These are phyloP conservation scores for Metahyphopichia silvanorum DNA, from an alignment of 805 yeast species.

Conservation along the genomic window DNA sequence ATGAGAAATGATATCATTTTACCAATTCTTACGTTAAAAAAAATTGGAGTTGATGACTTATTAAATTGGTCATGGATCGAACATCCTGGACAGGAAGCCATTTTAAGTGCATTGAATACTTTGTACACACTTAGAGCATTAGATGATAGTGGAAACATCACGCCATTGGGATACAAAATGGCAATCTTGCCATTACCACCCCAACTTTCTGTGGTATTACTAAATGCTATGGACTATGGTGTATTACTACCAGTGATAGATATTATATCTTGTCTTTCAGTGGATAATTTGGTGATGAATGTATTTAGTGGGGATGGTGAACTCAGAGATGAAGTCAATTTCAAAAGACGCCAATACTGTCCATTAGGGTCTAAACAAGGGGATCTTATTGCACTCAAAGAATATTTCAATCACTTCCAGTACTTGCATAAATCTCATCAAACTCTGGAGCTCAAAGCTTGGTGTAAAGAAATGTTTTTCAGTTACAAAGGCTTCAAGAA, in stretches of 20 bases:
- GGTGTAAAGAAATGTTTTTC: conserved; percentile 81
- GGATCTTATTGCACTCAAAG: conserved; percentile 80
- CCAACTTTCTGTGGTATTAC: conserved; percentile 79
- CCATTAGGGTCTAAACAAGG: conserved; percentile 74
- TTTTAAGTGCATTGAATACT: conserved; percentile 73
- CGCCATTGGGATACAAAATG: conserved; percentile 80
- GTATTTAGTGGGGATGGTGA: conserved; percentile 63
- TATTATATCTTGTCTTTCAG: conserved; percentile 88
- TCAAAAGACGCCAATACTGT: conserved; percentile 64
- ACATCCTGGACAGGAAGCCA: conserved; percentile 77
- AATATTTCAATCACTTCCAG: conserved; percentile 58
- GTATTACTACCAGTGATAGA: conserved; percentile 73
- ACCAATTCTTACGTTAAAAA: conserved; percentile 81
- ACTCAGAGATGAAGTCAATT: conserved; percentile 79
- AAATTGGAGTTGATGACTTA: conserved; percentile 78
- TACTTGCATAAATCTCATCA: conserved; percentile 24
- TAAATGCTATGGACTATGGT: conserved; percentile 60
- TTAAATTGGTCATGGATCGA: conserved; percentile 91
- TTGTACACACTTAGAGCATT: conserved; percentile 78
- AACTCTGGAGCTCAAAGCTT: conserved; percentile 57
- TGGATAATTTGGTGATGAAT: conserved; percentile 79
- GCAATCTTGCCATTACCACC: conserved; percentile 91
- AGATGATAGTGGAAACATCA: conserved; percentile 71
- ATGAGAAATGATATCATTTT: conserved; percentile 79
- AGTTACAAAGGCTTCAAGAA: conserved; percentile 78